Percentiles rank a stretch among this genome's conserved stretches.
Conservation (phyloP, 2,329 filamentous ascomycete species). For the Dothistroma pini region DNA sequence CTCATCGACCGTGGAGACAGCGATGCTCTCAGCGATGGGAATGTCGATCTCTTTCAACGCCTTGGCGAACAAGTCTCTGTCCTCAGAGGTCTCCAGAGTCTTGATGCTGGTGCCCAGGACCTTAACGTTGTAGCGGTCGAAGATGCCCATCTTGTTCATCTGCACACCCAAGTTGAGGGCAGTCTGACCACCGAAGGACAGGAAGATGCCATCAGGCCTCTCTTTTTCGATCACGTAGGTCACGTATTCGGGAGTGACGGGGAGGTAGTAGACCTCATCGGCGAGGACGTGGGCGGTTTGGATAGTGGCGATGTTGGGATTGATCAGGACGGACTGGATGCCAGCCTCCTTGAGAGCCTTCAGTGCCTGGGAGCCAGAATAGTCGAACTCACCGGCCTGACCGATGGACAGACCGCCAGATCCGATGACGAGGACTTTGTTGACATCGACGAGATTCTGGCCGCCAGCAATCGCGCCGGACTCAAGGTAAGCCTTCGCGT, state of each 20-base stretch:
- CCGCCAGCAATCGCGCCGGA: conserved; percentile 80
- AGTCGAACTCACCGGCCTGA: conserved; percentile 97
- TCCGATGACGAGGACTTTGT: conserved; percentile 96
- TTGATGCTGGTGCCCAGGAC: conserved; percentile 93
- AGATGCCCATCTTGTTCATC: conserved; percentile 94
- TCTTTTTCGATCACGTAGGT: conserved; percentile 96
- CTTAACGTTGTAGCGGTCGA: conserved; percentile 91
- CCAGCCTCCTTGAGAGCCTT: conserved; percentile 97
- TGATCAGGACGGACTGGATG: conserved; percentile 86
- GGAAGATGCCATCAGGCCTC: conserved; percentile 92
- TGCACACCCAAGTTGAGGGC: conserved; percentile 94
- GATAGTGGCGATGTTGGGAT: conserved; percentile 97
- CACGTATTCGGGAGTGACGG: conserved; percentile 96
- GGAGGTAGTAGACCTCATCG: conserved; percentile 97
- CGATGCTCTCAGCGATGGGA: conserved; percentile 93
- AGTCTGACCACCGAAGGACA: conserved; percentile 96
- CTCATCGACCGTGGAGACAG: conserved; percentile 86
- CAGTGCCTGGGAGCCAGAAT: conserved; percentile 93
- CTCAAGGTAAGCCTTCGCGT: conserved; percentile 80
- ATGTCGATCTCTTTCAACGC: conserved; percentile 97
- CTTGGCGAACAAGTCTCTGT: conserved; percentile 93
- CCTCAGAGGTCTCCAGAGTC: conserved; percentile 90
- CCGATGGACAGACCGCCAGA: conserved; percentile 94
- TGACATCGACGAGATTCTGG: conserved; percentile 77
- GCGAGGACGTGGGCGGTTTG: conserved; percentile 95